These are phyloP conservation scores for Funneliformis mosseae DNA, from an alignment of 192 early-diverging fungal genomes.

Conservation along the genomic window DNA sequence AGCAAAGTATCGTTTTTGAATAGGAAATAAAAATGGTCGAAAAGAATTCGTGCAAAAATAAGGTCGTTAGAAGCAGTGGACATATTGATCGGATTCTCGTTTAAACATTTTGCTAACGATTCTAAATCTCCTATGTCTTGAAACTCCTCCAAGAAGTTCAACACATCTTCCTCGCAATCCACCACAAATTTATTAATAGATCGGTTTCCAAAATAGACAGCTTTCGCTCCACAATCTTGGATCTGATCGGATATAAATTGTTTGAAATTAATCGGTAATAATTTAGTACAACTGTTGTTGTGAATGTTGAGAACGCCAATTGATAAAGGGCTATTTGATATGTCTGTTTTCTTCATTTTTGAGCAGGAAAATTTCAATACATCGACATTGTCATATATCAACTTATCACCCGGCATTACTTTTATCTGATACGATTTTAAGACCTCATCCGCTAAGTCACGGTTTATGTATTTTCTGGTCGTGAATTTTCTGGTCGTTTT, in stretches of 20 bases:
- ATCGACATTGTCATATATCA: slow-evolving; percentile 3
- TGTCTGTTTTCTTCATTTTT: slow-evolving; percentile 4
- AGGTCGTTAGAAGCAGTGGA: background rate
- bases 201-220: slow-evolving; percentile 6
- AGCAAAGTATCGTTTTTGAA: slow-evolving; percentile 7
- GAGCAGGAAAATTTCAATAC: background rate
- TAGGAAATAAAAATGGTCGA: background rate
- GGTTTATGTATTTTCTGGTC: background rate
- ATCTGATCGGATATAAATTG: too few species aligned
- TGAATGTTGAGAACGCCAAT: background rate
- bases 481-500: too few species aligned
- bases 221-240: background rate
- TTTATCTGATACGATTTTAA: background rate
- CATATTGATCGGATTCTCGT: background rate
- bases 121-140: background rate
- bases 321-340: background rate
- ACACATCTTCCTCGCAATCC: background rate
- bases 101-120: background rate
- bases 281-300: background rate
- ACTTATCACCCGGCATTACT: background rate
- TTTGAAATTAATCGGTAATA: too few species aligned
- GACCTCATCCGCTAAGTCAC: background rate
- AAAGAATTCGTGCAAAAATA: background rate
- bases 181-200: too few species aligned
- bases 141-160: background rate